These are phyloP conservation scores for Wickerhamomyces chambardii DNA, from an alignment of 805 yeast genomes.

Conservation along the genomic window DNA sequence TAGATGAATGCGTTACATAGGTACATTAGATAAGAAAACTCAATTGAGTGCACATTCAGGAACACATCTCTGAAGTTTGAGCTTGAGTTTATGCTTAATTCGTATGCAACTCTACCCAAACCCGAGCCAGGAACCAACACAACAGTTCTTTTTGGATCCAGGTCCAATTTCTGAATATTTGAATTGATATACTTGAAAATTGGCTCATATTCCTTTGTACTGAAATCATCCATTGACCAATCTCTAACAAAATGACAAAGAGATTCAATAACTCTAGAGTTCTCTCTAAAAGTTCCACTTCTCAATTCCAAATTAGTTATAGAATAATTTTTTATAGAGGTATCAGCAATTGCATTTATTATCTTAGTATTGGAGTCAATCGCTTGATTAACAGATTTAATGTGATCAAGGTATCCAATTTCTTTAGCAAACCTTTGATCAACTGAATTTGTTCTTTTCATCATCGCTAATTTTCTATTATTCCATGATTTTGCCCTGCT, in stretches of 20 bases:
- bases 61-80: too few species aligned
- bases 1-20: constrained; percentile 55
- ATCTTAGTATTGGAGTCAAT: constrained; percentile 39
- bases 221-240: constrained; percentile 41
- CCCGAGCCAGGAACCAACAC: constrained; percentile 87
- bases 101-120: constrained; percentile 68
- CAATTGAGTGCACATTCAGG: constrained; percentile 58
- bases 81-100: too few species aligned
- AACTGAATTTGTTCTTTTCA: constrained; percentile 38
- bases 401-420: constrained; percentile 45
- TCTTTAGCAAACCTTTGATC: constrained; percentile 47
- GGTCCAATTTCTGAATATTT: constrained; percentile 27
- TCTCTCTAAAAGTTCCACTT: constrained; percentile 14
- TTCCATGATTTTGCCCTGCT: constrained; percentile 31
- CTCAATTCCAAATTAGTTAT: constrained; percentile 36
- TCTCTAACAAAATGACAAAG: constrained; percentile 75
- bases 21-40: constrained; percentile 70
- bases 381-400: constrained; percentile 37
- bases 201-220: constrained; percentile 41
- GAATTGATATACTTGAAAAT: constrained; percentile 39
- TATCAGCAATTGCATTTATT: constrained; percentile 33
- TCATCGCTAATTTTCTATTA: constrained; percentile 32
- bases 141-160: constrained; percentile 26
- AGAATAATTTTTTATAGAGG: constrained; percentile 24
- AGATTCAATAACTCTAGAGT: constrained; percentile 52